Evolutionary conservation across 345 rosid species (phyloP), one percentile per base, ranked within the genome.

Genomic region (Corchorus olitorius): DNA sequence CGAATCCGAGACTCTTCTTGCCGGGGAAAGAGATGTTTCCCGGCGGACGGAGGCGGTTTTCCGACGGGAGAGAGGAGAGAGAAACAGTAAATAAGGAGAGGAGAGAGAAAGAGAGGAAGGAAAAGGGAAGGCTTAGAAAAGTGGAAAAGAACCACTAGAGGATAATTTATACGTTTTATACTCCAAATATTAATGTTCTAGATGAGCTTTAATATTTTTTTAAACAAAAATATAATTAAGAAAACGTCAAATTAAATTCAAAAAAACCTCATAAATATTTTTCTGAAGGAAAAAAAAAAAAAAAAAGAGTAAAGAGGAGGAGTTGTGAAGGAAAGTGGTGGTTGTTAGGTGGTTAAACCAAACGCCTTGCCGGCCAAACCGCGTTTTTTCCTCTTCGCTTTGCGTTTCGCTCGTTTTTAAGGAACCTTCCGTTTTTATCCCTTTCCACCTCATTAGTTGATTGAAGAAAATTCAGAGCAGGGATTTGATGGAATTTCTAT

Each of bases 311-410:
- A 80, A 81, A 75, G 78, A 68, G 70, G 74, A 78, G 75, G 81
- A 80, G 77, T 79, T 81, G 87, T 70, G 85, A 84, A 86, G 87
- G 88, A 86, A 88, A 85, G 92, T 75, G 91, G 93, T 89, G 75
- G 97, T 90, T 82, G 99, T 89, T 90, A 84, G 97, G 98, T 94
- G 85, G 96, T 93, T 93, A 96, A 93, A 90, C 99, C 94, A 93
- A 90, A 90, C 90, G 88, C 86, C 65, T 78, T 70, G 93, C 94
- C 94, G 92, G 88, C 94, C 85, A 85, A 87, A 87, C 89, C 87
- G 95, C 97, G 92, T 87, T 86, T 83, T 75, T 62, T 45, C 67
- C 19, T 70, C 52, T 75, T 49, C 73, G 22, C 54, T 61, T 27
- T 53, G 84, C 91, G 89, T 85, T 91, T 83, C 54, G 81, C 68